Evolutionary conservation across 371 early-diverging fungal genomes (phyloP).

Genomic region (Coemansia sp.): DNA sequence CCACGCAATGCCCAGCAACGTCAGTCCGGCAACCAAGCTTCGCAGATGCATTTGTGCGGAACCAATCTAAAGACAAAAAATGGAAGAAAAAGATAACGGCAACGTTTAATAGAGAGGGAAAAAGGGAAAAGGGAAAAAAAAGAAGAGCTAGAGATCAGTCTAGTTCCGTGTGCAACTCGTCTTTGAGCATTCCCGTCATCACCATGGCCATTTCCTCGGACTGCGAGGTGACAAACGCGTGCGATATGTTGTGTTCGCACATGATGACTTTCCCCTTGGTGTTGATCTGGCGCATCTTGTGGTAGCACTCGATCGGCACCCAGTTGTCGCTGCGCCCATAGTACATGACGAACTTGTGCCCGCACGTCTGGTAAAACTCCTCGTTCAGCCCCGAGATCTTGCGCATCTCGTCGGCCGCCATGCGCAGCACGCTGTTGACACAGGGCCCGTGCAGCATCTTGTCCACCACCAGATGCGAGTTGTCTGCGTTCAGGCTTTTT

Average conservation of each 20-base stretch:
- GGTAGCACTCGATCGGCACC: conserved; percentile 72
- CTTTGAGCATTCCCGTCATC: conserved; percentile 23
- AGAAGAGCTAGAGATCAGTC: conserved; percentile 12
- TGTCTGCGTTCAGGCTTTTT: conserved; percentile 54
- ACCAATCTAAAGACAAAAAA: no score
- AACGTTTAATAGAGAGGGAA: no score
- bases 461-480: conserved; percentile 59
- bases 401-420: conserved; percentile 78
- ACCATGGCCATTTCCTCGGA: conserved; percentile 38
- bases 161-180: conserved; percentile 20
- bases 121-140: conserved; percentile 51
- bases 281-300: conserved; percentile 64
- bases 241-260: conserved; percentile 69
- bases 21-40: background rate
- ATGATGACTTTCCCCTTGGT: conserved; percentile 61
- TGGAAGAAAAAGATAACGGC: no score
- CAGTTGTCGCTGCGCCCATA: conserved; percentile 76
- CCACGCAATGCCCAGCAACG: background rate
- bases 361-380: conserved; percentile 59
- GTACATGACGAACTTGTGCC: conserved; percentile 73
- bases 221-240: conserved; percentile 65
- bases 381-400: conserved; percentile 64
- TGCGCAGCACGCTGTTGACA: conserved; percentile 62
- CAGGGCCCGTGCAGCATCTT: conserved; percentile 61
- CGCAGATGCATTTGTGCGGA: background rate